Base-by-base conservation (phyloP, 345 rosid genomes). In the Eucalyptus leucophloia region DNA sequence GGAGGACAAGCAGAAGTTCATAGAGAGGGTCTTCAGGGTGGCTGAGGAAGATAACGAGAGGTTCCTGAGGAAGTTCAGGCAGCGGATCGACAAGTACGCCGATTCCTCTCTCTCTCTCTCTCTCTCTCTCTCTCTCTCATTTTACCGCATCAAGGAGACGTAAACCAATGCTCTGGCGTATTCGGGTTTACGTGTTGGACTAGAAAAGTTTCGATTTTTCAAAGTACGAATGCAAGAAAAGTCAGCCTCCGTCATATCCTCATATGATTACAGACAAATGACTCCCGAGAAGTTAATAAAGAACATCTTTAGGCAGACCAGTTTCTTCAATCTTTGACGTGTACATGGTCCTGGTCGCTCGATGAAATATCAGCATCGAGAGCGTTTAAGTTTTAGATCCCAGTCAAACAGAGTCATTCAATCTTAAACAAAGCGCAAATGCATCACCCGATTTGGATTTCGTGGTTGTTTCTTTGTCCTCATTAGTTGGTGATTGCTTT, bases 11-110 rank as follows among this genome's bases (percentile, higher is more conserved):
- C 96, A 97, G 89, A 92, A 91, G 88, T 97, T 98, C 92, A 95
- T 98, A 19, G 97, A 98, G 86, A 93, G 51, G 90, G 87, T 98
- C 19, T 96, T 98, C 82, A 95, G 92, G 92, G 97, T 95, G 86
- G 97, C 99, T 0, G 99, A 98, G 88, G 97, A 95, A 91, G 99
- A 98, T 90, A 98, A 97, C 65, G 98, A 96, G 83, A 94, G 89
- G 91, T 96, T 94, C 95, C 92, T 98, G 91, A 91, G 51, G 42
- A 98, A 95, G 92, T 95, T 98, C 42, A 95, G 98, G 56, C 93
- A 92, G 60, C 94, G 99, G 87, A 95, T 96, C 51, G 95, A 98
- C 24, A 93, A 93, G 99, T 97, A 94, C 89, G 93, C 90, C 58
- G 16, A 19, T 72, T 8, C 28, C 54, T 51, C 54, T 51, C 8